Conservation (phyloP, 495 filamentous ascomycete genomes). For the Extremus antarcticus region DNA sequence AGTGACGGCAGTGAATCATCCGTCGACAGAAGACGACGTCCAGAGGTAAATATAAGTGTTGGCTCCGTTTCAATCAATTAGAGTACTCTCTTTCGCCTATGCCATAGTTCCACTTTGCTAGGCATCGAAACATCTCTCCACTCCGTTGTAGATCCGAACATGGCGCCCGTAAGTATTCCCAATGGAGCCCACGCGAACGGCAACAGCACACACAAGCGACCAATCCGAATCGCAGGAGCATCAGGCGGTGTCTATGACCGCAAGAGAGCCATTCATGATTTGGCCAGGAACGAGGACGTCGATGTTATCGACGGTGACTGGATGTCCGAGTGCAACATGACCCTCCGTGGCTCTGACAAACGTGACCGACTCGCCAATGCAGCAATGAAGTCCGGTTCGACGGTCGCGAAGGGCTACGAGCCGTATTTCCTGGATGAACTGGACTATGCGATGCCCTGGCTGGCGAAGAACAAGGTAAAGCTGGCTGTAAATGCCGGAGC, state of each 20-base stretch:
- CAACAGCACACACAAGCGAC: not conserved
- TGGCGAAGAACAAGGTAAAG: constrained; percentile 43
- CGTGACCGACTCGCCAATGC: not conserved
- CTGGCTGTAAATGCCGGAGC: constrained; percentile 51
- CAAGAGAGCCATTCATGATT: not conserved
- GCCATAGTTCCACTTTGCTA: no score
- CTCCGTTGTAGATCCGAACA: no score
- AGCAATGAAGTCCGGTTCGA: not conserved
- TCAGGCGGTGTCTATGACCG: not conserved
- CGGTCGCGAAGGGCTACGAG: constrained; percentile 35
- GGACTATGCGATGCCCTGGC: constrained; percentile 39
- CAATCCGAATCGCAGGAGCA: constrained; percentile 1
- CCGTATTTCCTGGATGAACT: constrained; percentile 42
- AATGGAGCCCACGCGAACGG: not conserved
- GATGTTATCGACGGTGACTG: constrained; percentile 49
- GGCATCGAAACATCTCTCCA: no score
- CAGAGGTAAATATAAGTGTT: no score
- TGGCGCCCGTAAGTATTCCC: not conserved
- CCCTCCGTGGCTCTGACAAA: constrained; percentile 34
- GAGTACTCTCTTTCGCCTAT: no score
- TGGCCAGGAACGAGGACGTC: constrained; percentile 16
- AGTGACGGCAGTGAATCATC: no score
- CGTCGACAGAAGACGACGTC: no score
- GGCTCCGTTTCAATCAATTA: no score
- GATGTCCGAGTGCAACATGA: constrained; percentile 48